Evolutionary conservation across 179 eudicot genomes (phyloP), one percentile per base, ranked within the genome.

Genomic region (Silene noctiflora): DNA sequence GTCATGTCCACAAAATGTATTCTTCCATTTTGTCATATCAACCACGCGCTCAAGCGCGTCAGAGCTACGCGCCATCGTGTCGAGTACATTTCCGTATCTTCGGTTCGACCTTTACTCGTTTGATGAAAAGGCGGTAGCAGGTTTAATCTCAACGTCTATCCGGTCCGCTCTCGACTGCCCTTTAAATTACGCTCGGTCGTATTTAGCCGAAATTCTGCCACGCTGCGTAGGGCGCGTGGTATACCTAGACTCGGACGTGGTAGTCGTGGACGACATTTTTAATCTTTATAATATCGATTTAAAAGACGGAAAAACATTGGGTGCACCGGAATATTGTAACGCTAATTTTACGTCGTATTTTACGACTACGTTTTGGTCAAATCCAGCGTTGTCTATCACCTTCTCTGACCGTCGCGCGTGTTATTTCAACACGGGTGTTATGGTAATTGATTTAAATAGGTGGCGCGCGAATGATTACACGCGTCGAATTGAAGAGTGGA

Each of bases 161-260:
- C 91, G 96, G 4, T 83, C 93, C 7, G 93, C 96, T 44, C 87
- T 91, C 1, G 96, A 91, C 69, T 89, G 91, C 75, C 91, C 93
- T 0, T 75, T 91, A 1, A 91, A 91, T 81, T 91, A 89, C 76
- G 96, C 96, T 0, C 83, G 96, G 0, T 87, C 87, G 13, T 91
- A 91, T 69, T 72, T 91, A 0, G 83, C 94, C 13, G 79, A 87
- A 65, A 81, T 91, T 20, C 85, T 91, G 48, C 96, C 96, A 0
- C 46, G 79, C 1, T 87, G 88, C 74, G 88, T 90, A 10, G 33
- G 67, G 17, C 86, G 85, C 12, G 87, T 91, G 7, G 88, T 91
- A 4, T 91, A 91, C 76, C 85, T 91, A 11, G 94, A 91, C 72
- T 90, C 94, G 1, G 94, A 90, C 74, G 79, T 90, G 0, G 72